Base-by-base conservation (phyloP, 2,329 filamentous ascomycete species). In the Cordyceps pruinosa region DNA sequence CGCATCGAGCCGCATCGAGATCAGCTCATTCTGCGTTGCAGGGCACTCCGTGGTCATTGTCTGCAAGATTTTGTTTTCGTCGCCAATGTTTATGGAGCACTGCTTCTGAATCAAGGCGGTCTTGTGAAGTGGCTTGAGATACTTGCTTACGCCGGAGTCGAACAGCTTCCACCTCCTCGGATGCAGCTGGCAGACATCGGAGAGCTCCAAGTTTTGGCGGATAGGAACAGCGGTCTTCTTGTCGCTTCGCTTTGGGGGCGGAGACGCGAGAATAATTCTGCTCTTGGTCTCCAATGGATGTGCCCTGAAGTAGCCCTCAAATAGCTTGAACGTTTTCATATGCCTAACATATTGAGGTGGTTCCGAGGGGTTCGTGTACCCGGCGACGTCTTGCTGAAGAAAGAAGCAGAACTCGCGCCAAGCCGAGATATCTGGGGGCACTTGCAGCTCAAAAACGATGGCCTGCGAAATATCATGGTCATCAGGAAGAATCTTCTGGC, bases 351-450 rank as follows among this genome's bases (percentile, higher is more conserved):
- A 9, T n/a, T 8, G 37, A 8, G 17, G n/a, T 41, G 5, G 37
- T 46, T 55, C 5, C 3, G 19, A 19, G 9, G 37, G n/a, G n/a
- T n/a, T n/a, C n/a, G n/a, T n/a, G n/a, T 32, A 4, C 17, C 53
- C 53, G 2, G 45, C 45, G 12, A 56, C 35, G 4, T 56, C 23
- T 1, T 42, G 7, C 5, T 17, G 26, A 12, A 56, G 25, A 1
- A 46, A 32, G 15, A 41, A 10, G 21, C 45, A 34, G 25, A 56
- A 26, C 8, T 56, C 53, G 5, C 53, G 45, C 45, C 44, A 49
- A 0, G 53, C 35, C 15, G 35, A n/a, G 1, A 56, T 21, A 3
- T 56, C 44, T 0, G n/a, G 32, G 4, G 53, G 53, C 8, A 42
- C 19, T 5, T 19, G 13, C 0, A 56, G 26, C 13, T 56, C 53